Base-by-base conservation (phyloP, 306 rosid genomes). In the Canavalia ensiformis region DNA sequence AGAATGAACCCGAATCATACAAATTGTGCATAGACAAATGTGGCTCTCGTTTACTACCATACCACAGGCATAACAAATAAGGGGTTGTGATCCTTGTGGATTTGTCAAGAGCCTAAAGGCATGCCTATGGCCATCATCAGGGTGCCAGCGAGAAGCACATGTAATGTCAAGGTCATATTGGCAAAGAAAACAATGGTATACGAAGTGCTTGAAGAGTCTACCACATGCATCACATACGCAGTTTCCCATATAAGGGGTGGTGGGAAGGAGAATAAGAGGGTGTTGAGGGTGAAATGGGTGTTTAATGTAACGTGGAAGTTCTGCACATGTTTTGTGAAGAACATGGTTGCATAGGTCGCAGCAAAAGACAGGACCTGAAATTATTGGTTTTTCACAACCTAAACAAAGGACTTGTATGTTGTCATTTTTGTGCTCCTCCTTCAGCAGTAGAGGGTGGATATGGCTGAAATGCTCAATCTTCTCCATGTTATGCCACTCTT, bases 1-100 rank as follows among this genome's bases (percentile, higher is more conserved):
- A 68, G 73, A 68, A 68, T 68, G 73, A 68, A 68, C 55, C 73
- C 54, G 44, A 45, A 68, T 68, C 73, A 44, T 54, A 68, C 73
- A 68, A 68, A 68, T 8, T 35, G 39, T 4, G 55, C 73, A 68
- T 68, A 45, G 1, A 25, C 18, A 44, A 44, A 39, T 55, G 4
- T 4, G 18, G 34, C 25, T 34, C 8, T 28, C 18, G 25, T 28
- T 9, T 68, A 7, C 55, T 25, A 44, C 8, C 73, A 44, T 9
- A 18, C 73, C 73, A 45, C 73, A 68, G 28, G 55, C 73, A 68
- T 68, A 68, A 45, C 73, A 68, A 45, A 68, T 34, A 45, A 68
- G 28, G 0, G 55, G 5, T 28, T 68, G 37, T 28, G 39, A n/a
- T 18, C 25, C 25, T 18, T 18, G 25, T 18, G 25, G 25, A 68